Percentiles rank a stretch among this genome's conserved stretches.
These are phyloP conservation scores for Neofusicoccum ribis DNA, from an alignment of 2,329 filamentous ascomycete species.

Conservation along the genomic window DNA sequence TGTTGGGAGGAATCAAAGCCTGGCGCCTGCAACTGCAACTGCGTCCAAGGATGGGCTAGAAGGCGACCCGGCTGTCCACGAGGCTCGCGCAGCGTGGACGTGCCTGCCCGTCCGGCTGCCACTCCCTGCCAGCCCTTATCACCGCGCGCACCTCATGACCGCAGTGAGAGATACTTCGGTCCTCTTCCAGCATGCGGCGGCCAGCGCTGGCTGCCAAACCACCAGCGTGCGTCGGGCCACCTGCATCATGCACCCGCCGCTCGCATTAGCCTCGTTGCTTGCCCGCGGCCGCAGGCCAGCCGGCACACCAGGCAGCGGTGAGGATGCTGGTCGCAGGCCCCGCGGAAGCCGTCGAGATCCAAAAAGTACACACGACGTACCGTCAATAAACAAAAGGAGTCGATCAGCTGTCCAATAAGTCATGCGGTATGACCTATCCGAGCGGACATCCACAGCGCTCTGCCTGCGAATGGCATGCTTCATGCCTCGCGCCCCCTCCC, in stretches of 20 bases:
- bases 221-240: not conserved
- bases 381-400: not conserved
- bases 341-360: not conserved
- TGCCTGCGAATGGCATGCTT: not conserved
- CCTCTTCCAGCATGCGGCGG: no score
- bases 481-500: not conserved
- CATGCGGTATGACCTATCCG: not conserved
- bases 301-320: not conserved
- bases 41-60: not conserved
- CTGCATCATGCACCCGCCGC: not conserved
- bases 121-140: constrained; percentile 1
- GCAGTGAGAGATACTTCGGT: not conserved
- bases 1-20: not conserved
- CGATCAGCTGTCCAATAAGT: constrained; percentile 4
- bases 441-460: not conserved
- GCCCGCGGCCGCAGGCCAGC: not conserved
- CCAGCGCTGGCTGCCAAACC: not conserved
- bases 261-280: not conserved
- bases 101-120: not conserved
- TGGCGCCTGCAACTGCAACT: not conserved
- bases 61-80: not conserved
- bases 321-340: not conserved
- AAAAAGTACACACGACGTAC: not conserved
- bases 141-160: not conserved
- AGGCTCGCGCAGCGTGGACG: not conserved